These are phyloP conservation scores for Backusella mclennaniae DNA, from an alignment of 192 early-diverging fungal species.

Conservation along the genomic window DNA sequence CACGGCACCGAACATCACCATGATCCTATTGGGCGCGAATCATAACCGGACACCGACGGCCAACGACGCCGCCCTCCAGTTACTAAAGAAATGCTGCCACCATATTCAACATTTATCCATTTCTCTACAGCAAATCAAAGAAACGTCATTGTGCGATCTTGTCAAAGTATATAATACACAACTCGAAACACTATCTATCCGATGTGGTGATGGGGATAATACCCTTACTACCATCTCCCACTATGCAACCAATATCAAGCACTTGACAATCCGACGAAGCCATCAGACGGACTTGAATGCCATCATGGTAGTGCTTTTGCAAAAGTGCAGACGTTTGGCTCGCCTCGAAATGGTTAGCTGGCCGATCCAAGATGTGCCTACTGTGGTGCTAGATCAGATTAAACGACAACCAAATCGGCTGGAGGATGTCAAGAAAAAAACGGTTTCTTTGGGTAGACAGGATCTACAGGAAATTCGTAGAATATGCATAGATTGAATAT, in stretches of 20 bases:
- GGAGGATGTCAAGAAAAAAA: constrained; percentile 3
- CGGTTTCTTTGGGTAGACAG: constrained; percentile 5
- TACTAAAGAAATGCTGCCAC: not conserved
- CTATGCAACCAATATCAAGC: not conserved
- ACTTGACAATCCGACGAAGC: constrained; percentile 2
- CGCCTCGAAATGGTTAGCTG: constrained; percentile 17
- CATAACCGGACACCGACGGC: constrained; percentile 8
- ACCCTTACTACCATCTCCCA: not conserved
- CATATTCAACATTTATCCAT: constrained; percentile 1
- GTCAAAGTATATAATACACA: not conserved
- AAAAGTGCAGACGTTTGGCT: not conserved
- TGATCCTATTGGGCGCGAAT: constrained; percentile 12
- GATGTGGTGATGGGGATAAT: constrained; percentile 6
- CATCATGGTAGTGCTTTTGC: not conserved
- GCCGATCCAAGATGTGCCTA: constrained; percentile 13
- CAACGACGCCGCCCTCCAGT: not conserved
- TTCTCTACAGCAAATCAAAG: constrained; percentile 13
- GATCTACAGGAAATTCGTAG: constrained; percentile 13
- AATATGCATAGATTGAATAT: constrained; percentile 11
- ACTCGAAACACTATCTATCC: not conserved
- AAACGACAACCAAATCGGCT: not conserved
- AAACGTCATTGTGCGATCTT: not conserved
- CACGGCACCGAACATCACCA: not conserved
- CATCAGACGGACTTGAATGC: not conserved
- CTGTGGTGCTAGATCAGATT: constrained; percentile 6